Evolutionary conservation across 2,329 filamentous ascomycete species (phyloP).

Genomic region (Hirsutella minnesotensis): DNA sequence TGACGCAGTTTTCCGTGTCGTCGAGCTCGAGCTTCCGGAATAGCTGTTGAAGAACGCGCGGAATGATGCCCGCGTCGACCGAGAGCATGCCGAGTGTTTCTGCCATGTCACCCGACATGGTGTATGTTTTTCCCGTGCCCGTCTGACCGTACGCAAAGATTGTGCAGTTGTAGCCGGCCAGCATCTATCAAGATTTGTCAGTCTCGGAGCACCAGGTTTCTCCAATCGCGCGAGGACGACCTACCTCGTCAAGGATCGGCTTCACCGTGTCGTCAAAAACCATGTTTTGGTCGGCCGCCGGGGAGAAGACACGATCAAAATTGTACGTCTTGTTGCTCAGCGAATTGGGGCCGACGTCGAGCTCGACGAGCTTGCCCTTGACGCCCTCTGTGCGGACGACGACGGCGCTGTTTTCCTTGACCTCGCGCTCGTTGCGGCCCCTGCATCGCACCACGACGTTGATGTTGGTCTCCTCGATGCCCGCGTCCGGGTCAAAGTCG

Average conservation of each 20-base stretch:
- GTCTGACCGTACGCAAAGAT: slow-evolving; percentile 98
- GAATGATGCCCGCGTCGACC: slow-evolving; percentile 90
- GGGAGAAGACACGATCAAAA: slow-evolving; percentile 95
- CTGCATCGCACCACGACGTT: slow-evolving; percentile 93
- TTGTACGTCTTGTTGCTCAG: slow-evolving; percentile 92
- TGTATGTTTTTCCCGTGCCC: slow-evolving; percentile 96
- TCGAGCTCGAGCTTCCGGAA: slow-evolving; percentile 76
- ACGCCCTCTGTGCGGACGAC: slow-evolving; percentile 82
- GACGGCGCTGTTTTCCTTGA: slow-evolving; percentile 87
- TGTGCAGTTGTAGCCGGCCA: slow-evolving; percentile 92
- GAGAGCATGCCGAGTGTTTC: slow-evolving; percentile 76
- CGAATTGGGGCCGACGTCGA: slow-evolving; percentile 87
- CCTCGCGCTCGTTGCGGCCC: slow-evolving; percentile 83
- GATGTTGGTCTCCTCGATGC: slow-evolving; percentile 82
- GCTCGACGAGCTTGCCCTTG: slow-evolving; percentile 69
- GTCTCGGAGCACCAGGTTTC: background rate
- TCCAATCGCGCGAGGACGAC: background rate
- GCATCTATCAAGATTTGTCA: slow-evolving; percentile 50
- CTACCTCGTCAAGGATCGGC: slow-evolving; percentile 83
- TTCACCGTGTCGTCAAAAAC: slow-evolving; percentile 92
- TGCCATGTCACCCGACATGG: slow-evolving; percentile 96
- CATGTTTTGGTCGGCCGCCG: slow-evolving; percentile 85
- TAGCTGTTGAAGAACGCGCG: slow-evolving; percentile 74
- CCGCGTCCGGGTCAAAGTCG: slow-evolving; percentile 58
- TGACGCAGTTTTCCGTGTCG: slow-evolving; percentile 75